phyloP scores from a whole-genome alignment of 2,329 filamentous ascomycete genomes.

The Huntiella moniliformis region DNA sequence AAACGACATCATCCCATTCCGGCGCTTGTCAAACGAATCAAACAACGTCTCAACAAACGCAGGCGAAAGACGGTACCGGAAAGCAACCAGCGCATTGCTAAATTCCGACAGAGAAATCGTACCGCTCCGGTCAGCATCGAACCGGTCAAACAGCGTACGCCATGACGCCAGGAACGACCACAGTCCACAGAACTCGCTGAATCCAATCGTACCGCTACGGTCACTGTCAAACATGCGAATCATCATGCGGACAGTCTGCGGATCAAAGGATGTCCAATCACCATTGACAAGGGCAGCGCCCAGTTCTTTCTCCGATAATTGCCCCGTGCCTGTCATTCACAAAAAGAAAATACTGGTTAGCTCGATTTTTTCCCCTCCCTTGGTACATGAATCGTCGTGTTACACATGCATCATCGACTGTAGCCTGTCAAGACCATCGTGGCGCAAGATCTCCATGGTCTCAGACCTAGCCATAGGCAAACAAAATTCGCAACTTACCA shows the following conservation, averaged over 20 bases:
- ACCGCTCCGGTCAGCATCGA: constrained; percentile 72
- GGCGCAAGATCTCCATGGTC: too few relatives aligned
- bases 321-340: constrained; percentile 42
- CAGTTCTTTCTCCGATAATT: constrained; percentile 72
- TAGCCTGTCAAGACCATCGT: too few relatives aligned
- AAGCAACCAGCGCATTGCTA: constrained; percentile 72
- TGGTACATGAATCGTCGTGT: too few relatives aligned
- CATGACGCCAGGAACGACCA: constrained; percentile 94
- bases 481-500: constrained; percentile 27
- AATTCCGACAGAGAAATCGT: constrained; percentile 79
- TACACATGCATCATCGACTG: too few relatives aligned
- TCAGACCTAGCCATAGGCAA: too few relatives aligned
- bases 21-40: constrained; percentile 66
- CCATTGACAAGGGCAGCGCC: constrained; percentile 85
- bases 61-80: constrained; percentile 77
- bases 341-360: too few relatives aligned
- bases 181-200: constrained; percentile 87
- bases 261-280: constrained; percentile 86
- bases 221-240: constrained; percentile 98
- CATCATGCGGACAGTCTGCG: constrained; percentile 94
- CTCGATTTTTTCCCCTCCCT: too few relatives aligned
- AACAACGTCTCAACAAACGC: constrained; percentile 75
- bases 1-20: constrained; percentile 61
- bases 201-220: constrained; percentile 72
- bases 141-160: constrained; percentile 86